Percentiles rank a stretch among this genome's conserved stretches.
phyloP scores from a whole-genome alignment of 129 eudicot genomes.

The Lactuca sativa region DNA sequence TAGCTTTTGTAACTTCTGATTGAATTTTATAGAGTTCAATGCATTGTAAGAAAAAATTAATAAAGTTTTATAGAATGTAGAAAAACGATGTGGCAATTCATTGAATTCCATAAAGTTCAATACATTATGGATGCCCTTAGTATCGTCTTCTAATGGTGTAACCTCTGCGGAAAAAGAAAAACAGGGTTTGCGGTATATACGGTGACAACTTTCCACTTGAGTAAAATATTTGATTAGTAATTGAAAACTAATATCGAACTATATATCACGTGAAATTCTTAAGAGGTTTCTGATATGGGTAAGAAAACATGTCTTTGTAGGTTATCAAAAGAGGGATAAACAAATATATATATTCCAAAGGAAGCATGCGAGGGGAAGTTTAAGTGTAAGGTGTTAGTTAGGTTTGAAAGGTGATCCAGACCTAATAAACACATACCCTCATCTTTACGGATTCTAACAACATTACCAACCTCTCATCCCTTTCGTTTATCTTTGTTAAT shows the following conservation, averaged over 20 bases:
- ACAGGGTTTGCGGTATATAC: no score
- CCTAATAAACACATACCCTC: conserved; percentile 47
- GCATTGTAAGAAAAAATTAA: no score
- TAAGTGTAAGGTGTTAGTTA: conserved; percentile 47
- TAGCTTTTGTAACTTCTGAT: no score
- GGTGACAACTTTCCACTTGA: background rate
- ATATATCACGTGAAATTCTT: background rate
- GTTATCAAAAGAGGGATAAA: conserved; percentile 11
- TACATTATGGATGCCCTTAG: no score
- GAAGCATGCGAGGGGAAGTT: conserved; percentile 27
- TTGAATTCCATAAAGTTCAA: no score
- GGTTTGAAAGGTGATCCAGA: conserved; percentile 68
- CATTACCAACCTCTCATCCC: conserved; percentile 60
- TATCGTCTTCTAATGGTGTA: no score
- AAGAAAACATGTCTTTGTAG: conserved; percentile 13
- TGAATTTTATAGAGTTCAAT: no score
- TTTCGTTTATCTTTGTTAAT: background rate
- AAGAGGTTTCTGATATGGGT: background rate
- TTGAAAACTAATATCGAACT: no score
- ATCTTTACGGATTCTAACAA: conserved; percentile 56
- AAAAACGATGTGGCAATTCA: no score
- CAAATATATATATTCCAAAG: conserved; percentile 13
- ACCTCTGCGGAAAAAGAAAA: no score
- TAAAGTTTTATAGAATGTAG: no score
- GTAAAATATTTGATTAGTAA: no score